A percentile compares a stretch with the other conserved stretches of the same genome.
Conservation (phyloP, 768 basidiomycete species). For the button mushroom (Agaricus bisporus) region DNA sequence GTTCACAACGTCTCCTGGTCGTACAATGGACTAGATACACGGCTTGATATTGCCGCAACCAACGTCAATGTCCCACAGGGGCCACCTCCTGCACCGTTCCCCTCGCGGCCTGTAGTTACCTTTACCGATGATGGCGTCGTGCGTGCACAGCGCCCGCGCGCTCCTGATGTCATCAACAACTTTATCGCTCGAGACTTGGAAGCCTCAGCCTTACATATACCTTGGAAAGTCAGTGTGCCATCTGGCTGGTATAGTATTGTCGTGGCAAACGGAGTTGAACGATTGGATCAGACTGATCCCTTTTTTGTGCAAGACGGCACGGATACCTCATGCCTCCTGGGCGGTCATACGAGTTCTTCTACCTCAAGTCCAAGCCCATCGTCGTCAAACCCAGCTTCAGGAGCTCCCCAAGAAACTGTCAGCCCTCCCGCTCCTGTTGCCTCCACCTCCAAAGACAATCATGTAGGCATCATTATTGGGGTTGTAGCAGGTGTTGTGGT, state of each 20-base stretch:
- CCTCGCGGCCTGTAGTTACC: neutral
- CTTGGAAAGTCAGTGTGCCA: constrained; percentile 41
- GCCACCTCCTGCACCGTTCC: constrained; percentile 5
- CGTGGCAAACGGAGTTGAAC: constrained; percentile 19
- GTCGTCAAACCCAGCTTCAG: constrained; percentile 6
- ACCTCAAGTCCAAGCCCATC: constrained; percentile 13
- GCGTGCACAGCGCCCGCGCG: constrained; percentile 6
- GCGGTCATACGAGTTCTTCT: constrained; percentile 10
- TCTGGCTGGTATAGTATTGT: constrained; percentile 43
- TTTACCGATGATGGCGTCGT: neutral
- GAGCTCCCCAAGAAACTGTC: neutral
- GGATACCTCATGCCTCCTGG: constrained; percentile 28
- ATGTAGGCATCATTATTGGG: constrained; percentile 43
- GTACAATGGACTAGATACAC: constrained; percentile 4
- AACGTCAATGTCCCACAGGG: constrained; percentile 21
- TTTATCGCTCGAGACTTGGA: constrained; percentile 18
- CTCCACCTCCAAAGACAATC: constrained; percentile 20
- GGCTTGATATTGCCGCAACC: constrained; percentile 6
- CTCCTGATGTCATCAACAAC: constrained; percentile 12
- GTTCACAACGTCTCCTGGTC: constrained; percentile 5
- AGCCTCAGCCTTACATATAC: constrained; percentile 19
- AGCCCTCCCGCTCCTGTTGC: constrained; percentile 17
- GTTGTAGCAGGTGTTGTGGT: constrained; percentile 43
- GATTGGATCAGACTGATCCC: constrained; percentile 14
- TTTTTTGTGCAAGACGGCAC: constrained; percentile 26